Evolutionary conservation across 2,329 filamentous ascomycete species (phyloP).

Genomic region (Fusarium setosum): DNA sequence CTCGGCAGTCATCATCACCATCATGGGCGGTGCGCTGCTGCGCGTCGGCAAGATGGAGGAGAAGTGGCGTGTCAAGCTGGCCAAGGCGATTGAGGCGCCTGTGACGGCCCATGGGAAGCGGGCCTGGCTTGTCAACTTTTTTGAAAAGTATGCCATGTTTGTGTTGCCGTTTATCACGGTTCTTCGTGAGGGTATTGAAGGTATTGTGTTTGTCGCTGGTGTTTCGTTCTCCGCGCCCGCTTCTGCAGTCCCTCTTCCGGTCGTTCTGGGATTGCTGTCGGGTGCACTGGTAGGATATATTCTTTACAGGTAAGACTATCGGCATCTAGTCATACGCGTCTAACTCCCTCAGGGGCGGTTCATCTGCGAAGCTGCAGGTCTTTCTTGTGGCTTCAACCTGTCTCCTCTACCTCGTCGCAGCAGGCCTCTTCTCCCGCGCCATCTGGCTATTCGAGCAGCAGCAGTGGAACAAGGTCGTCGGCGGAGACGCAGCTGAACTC

Average conservation of each 20-base stretch:
- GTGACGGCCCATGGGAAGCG: constrained; percentile 56
- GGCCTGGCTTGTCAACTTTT: constrained; percentile 68
- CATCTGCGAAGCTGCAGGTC: constrained; percentile 65
- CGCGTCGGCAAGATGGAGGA: constrained; percentile 86
- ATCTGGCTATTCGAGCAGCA: constrained; percentile 82
- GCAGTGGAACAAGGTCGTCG: constrained; percentile 73
- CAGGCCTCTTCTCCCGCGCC: constrained; percentile 81
- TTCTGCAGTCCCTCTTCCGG: constrained; percentile 80
- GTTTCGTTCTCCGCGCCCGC: constrained; percentile 83
- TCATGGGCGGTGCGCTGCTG: constrained; percentile 84
- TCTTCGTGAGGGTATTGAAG: constrained; percentile 86
- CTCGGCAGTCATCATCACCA: constrained; percentile 83
- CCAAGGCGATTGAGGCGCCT: constrained; percentile 71
- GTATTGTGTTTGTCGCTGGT: constrained; percentile 88
- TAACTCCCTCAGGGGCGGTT: constrained; percentile 52
- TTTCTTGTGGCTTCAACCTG: constrained; percentile 88
- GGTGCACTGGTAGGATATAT: constrained; percentile 76
- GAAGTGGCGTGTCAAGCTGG: constrained; percentile 87
- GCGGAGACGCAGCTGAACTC: constrained; percentile 65
- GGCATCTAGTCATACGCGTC: neutral
- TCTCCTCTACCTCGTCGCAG: constrained; percentile 85
- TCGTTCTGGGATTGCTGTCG: constrained; percentile 75
- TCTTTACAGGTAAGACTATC: constrained; percentile 74
- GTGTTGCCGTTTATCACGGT: constrained; percentile 88
- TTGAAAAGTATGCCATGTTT: constrained; percentile 89